A percentile compares a stretch with the other conserved stretches of the same genome.
phyloP scores from a whole-genome alignment of 495 filamentous ascomycete species.

The Ascodesmis nigricans region DNA sequence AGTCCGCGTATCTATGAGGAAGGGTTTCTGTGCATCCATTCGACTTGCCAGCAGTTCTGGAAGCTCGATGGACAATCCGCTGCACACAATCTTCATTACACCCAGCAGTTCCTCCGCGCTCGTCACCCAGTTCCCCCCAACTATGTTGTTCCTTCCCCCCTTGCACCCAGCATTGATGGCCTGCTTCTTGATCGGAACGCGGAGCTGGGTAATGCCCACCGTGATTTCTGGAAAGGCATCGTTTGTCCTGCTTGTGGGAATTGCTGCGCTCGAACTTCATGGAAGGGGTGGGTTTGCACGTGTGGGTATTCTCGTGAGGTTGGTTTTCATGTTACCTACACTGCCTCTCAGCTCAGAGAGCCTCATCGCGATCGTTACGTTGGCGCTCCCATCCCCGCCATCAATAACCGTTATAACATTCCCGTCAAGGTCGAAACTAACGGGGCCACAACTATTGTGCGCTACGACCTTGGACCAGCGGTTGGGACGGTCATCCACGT shows the following conservation, averaged over 20 bases:
- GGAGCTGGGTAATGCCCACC: slow-evolving; percentile 16
- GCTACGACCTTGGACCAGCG: too few relatives aligned
- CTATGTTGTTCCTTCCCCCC: slow-evolving; percentile 10
- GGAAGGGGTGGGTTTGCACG: slow-evolving; percentile 43
- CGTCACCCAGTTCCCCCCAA: too few relatives aligned
- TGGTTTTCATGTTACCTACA: slow-evolving; percentile 12
- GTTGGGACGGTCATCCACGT: too few relatives aligned
- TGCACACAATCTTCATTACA: too few relatives aligned
- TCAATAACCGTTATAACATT: slow-evolving; percentile 11
- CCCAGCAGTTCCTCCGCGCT: too few relatives aligned
- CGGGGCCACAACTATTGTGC: too few relatives aligned
- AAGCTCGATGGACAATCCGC: slow-evolving; percentile 8
- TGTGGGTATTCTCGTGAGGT: slow-evolving; percentile 28
- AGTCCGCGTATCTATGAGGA: slow-evolving; percentile 29
- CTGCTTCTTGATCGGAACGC: too few relatives aligned
- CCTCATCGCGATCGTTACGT: slow-evolving; percentile 17
- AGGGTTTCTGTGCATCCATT: slow-evolving; percentile 52
- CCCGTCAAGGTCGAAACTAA: too few relatives aligned
- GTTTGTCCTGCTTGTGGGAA: slow-evolving; percentile 49
- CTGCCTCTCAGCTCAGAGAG: slow-evolving; percentile 23
- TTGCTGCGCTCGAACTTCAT: slow-evolving; percentile 39
- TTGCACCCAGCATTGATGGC: not conserved
- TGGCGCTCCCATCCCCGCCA: slow-evolving; percentile 15
- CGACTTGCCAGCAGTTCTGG: slow-evolving; percentile 37
- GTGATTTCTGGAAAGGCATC: slow-evolving; percentile 37